These are phyloP conservation scores for Nigrospora sphaerica DNA, from an alignment of 2,329 filamentous ascomycete genomes.

Conservation along the genomic window DNA sequence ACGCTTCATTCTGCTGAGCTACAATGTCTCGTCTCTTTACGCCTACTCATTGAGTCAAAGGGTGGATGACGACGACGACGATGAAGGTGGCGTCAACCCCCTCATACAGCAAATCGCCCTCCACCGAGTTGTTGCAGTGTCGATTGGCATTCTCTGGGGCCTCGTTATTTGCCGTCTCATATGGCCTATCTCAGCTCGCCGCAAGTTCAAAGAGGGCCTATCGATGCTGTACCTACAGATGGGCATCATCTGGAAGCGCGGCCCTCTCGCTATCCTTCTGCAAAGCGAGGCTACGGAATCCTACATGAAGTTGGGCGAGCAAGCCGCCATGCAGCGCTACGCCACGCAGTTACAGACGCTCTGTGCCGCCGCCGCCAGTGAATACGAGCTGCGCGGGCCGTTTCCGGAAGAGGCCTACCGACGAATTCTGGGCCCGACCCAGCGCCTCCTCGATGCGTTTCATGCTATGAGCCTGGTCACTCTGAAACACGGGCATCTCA, in stretches of 20 bases:
- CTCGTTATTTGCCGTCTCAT: constrained; percentile 82
- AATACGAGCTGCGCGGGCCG: constrained; percentile 82
- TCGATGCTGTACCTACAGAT: constrained; percentile 91
- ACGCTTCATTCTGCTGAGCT: constrained; percentile 88
- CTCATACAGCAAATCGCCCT: constrained; percentile 82
- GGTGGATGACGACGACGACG: constrained; percentile 76
- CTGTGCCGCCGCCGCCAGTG: constrained; percentile 65
- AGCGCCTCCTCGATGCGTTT: constrained; percentile 84
- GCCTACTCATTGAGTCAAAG: constrained; percentile 81
- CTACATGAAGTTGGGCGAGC: constrained; percentile 85
- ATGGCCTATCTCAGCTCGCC: constrained; percentile 87
- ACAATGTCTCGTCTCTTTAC: constrained; percentile 92
- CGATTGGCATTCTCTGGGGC: constrained; percentile 84
- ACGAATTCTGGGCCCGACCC: constrained; percentile 71
- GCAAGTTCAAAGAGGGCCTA: constrained; percentile 82
- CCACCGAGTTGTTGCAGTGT: constrained; percentile 81
- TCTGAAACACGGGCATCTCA: constrained; percentile 67
- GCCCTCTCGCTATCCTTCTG: constrained; percentile 70
- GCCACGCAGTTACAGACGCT: constrained; percentile 66
- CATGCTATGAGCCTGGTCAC: constrained; percentile 95
- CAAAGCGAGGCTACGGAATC: constrained; percentile 49
- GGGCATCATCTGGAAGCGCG: constrained; percentile 92
- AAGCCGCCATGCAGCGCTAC: constrained; percentile 79
- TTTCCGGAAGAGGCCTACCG: constrained; percentile 72
- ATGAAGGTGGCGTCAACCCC: constrained; percentile 78